Evolutionary conservation across 1,284 basidiomycete species (phyloP), one percentile per base, ranked within the genome.

Genomic region (Trichosporon sp.): DNA sequence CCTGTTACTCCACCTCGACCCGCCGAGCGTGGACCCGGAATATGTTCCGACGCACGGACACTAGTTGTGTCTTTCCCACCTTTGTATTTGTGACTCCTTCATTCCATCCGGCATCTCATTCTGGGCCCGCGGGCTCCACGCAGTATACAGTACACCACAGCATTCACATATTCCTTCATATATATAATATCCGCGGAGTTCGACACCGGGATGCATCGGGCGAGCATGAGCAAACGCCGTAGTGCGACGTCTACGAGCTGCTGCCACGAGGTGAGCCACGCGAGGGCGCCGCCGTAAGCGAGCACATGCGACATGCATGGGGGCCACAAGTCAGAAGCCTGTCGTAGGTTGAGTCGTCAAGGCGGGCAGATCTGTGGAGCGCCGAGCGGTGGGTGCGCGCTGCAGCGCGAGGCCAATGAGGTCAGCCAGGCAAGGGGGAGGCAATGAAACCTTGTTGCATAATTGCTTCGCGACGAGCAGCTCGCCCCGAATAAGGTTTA

Each of bases 1-100:
- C 76, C 85, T 95, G 27, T 83, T 95, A 15, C 83, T 92, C 34
- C 88, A 94, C 80, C 88, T 94, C 68, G 89, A 89, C 74, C 92
- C 91, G 73, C 85, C 86, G 67, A 87, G 88, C 70, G 83, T 91
- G 23, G 93, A 95, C 78, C 84, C 87, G 1, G 87, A 89, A 70
- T 94, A 92, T 66, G 66, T 75, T 29, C 78, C 78, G 3, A 44
- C 62, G 0, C 77, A 78, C 64, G 78, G 65, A 18, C 21, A 60
- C 3, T 60, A n/a, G 21, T 13, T 31, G 11, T 27, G n/a, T 6
- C 31, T 72, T 15, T 21, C 42, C 11, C 27, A 4, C 27, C 21
- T 58, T 58, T 60, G 56, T 60, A 60, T 60, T 31, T 60, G 27
- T 60, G 27, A n/a, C 12, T 32, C 8, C 23, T 23, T 25, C 47